Percentiles rank a stretch among this genome's conserved stretches.
phyloP scores from a whole-genome alignment of 2,329 filamentous ascomycete species.

The Volutella citrinella region DNA sequence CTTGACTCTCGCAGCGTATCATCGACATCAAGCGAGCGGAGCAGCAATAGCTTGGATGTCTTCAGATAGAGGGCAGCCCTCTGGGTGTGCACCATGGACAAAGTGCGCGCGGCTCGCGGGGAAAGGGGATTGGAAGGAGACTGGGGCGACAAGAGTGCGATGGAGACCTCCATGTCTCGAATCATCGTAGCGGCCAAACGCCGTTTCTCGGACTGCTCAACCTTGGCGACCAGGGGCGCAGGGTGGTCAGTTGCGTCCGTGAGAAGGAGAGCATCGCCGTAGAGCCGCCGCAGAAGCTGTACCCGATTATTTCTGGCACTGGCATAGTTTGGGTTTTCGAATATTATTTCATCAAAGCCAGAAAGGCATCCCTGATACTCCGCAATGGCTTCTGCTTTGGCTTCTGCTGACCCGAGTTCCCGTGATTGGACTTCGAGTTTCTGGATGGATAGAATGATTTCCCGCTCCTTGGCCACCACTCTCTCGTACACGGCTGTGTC shows the following conservation, averaged over 20 bases:
- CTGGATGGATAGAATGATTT: constrained; percentile 54
- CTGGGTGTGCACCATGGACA: constrained; percentile 71
- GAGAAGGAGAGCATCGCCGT: constrained; percentile 59
- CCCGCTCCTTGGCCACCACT: constrained; percentile 48
- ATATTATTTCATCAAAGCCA: constrained; percentile 54
- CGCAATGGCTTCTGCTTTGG: constrained; percentile 34
- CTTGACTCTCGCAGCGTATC: constrained; percentile 39
- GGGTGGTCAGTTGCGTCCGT: constrained; percentile 33
- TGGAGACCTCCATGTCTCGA: constrained; percentile 55
- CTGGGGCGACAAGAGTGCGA: constrained; percentile 55
- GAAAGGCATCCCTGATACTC: constrained; percentile 47
- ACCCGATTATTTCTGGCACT: constrained; percentile 74
- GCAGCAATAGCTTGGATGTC: constrained; percentile 49
- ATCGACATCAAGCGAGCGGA: constrained; percentile 37
- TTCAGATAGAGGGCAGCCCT: constrained; percentile 62
- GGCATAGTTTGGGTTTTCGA: constrained; percentile 61
- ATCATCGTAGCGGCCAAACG: constrained; percentile 41
- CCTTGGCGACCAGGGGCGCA: constrained; percentile 40
- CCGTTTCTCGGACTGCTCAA: constrained; percentile 34
- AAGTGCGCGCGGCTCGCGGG: constrained; percentile 59
- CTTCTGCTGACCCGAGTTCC: constrained; percentile 35
- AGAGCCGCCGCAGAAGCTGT: constrained; percentile 60
- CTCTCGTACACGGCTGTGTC: constrained; percentile 49
- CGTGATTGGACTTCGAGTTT: constrained; percentile 52
- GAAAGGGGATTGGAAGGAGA: constrained; percentile 54